Base-by-base conservation (phyloP, 139 green algal species). In the Trebouxia sp. region DNA sequence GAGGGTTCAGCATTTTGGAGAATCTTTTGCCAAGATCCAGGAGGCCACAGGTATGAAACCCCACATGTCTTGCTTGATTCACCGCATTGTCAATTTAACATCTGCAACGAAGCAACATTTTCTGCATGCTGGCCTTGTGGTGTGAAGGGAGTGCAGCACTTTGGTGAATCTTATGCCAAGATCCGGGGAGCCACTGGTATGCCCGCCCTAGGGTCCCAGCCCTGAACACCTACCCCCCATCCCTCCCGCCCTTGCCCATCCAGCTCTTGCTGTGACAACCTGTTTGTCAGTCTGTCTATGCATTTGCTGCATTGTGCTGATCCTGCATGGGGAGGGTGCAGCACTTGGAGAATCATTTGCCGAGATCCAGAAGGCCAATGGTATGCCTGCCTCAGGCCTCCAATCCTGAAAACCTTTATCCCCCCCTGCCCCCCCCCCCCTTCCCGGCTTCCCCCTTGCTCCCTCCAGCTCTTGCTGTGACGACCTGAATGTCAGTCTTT, bases 21-120 rank as follows among this genome's bases (percentile, higher is more conserved):
- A 94, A 76, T 91, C 91, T 7, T 96, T 97, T 80, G 84, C 90
- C 55, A 90, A 92, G 82, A 95, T 98, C 41, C 88, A 97, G 76
- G 78, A 88, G 32, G 84, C 88, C 14, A 94, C 92, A 78, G 89
- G 91, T 65, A 24, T 30, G 76, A 1, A 50, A 65, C 12, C 26
- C 47, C n/a, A n/a, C n/a, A n/a, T n/a, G n/a, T n/a, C n/a, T n/a
- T n/a, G n/a, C n/a, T n/a, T n/a, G n/a, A n/a, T n/a, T n/a, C n/a
- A n/a, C n/a, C n/a, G 28, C 17, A 53, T 53, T 30, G 37, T 26
- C 69, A 9, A n/a, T 1, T 28, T 30, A 14, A 72, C 58, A 72
- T 28, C 28, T 72, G 26, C 41, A 8, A 14, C 14, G 10, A 28
- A 24, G n/a, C 37, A n/a, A n/a, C n/a, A n/a, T n/a, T n/a, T n/a